Percentiles rank a stretch among this genome's conserved stretches.
Evolutionary conservation across 1,284 basidiomycete genomes (phyloP).

Genomic region (Leccinum proliferum): DNA sequence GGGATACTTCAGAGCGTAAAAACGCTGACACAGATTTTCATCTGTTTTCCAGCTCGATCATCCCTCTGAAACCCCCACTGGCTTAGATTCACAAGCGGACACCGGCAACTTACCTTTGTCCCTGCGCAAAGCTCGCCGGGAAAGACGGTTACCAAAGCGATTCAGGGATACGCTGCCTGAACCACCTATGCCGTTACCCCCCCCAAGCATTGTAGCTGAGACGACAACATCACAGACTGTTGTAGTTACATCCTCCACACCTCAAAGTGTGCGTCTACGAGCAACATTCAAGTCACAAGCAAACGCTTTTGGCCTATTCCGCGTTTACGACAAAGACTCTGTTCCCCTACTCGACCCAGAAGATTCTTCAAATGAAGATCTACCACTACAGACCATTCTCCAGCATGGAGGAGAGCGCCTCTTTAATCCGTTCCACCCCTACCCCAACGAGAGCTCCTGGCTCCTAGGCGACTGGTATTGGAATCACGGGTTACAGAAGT

Average conservation of each 20-base stretch:
- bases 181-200: neutral
- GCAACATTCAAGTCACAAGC: neutral
- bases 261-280: neutral
- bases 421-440: neutral
- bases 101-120: too few species aligned
- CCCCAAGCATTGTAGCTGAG: neutral
- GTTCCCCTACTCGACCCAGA: neutral
- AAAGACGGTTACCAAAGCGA: neutral
- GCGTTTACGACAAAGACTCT: neutral
- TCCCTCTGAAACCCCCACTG: too few species aligned
- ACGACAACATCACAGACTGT: neutral
- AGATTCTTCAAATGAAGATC: neutral
- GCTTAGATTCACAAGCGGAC: too few species aligned
- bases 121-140: too few species aligned
- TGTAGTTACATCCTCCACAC: neutral
- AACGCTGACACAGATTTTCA: too few species aligned
- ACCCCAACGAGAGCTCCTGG: neutral
- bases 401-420: neutral
- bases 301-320: neutral
- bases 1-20: too few species aligned
- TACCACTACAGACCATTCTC: neutral
- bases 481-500: neutral
- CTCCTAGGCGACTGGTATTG: neutral
- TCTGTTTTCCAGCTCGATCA: too few species aligned
- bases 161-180: neutral